Conservation (phyloP, 2,329 filamentous ascomycete species). For the Xylariales sp. region DNA sequence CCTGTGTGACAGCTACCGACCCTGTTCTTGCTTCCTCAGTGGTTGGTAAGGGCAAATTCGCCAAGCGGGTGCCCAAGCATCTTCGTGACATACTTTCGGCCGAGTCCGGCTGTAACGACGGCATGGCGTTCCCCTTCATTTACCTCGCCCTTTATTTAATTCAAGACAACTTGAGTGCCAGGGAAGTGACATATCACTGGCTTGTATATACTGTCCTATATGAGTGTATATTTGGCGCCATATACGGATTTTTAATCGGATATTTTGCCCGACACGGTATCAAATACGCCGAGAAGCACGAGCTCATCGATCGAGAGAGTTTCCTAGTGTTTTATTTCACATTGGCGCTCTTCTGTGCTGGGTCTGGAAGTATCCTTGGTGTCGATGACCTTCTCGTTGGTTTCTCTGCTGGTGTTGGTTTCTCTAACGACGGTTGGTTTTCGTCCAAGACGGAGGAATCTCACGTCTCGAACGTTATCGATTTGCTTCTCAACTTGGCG, state of each 20-base stretch:
- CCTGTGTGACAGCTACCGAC: conserved; percentile 95
- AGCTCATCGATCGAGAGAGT: conserved; percentile 91
- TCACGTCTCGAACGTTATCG: conserved; percentile 98
- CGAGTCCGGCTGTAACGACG: conserved; percentile 98
- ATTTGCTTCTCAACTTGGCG: conserved; percentile 90
- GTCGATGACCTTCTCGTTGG: conserved; percentile 92
- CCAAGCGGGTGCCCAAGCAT: conserved; percentile 96
- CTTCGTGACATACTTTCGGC: conserved; percentile 90
- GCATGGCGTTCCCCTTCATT: conserved; percentile 98
- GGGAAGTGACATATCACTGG: conserved; percentile 76
- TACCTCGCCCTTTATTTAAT: conserved; percentile 91
- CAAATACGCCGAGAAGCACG: conserved; percentile 76
- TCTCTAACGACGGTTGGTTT: conserved; percentile 99
- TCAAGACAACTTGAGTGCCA: conserved; percentile 66
- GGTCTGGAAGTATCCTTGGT: conserved; percentile 85
- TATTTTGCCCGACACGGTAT: conserved; percentile 90
- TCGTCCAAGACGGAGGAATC: conserved; percentile 97
- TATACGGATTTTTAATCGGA: conserved; percentile 83
- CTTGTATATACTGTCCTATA: conserved; percentile 87
- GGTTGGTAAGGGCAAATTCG: conserved; percentile 98
- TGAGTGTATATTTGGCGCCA: conserved; percentile 87
- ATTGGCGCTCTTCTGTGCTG: conserved; percentile 89
- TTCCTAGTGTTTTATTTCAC: conserved; percentile 99
- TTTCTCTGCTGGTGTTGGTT: conserved; percentile 94
- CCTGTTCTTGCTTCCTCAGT: conserved; percentile 96